Percentiles rank a stretch among this genome's conserved stretches.
Conservation (phyloP, 805 yeast genomes). For the Metschnikowia similis region DNA sequence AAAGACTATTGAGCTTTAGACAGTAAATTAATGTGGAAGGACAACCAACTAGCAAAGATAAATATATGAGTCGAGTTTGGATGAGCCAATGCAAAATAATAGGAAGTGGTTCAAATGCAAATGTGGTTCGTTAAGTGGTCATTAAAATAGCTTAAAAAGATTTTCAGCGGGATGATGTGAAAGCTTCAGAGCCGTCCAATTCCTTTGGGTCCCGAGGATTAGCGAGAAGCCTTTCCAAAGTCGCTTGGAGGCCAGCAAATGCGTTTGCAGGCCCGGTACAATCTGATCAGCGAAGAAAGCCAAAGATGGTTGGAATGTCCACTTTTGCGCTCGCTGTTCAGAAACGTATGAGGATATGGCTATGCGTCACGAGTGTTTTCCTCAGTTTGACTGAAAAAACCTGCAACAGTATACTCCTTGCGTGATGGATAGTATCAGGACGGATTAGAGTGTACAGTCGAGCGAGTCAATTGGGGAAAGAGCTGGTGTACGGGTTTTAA, state of each 20-base stretch:
- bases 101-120: slow-evolving; percentile 3
- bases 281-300: background rate
- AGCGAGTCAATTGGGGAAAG: background rate
- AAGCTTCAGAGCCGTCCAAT: background rate
- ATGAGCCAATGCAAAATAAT: slow-evolving; percentile 1
- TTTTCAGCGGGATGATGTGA: background rate
- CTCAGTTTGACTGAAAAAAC: background rate
- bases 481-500: slow-evolving; percentile 1
- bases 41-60: background rate
- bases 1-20: background rate
- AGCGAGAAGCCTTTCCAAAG: background rate
- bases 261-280: slow-evolving; percentile 1
- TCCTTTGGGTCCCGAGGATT: background rate
- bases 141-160: slow-evolving; percentile 1
- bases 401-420: background rate
- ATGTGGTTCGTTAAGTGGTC: slow-evolving; percentile 3
- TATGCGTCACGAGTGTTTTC: background rate
- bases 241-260: background rate
- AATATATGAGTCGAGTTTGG: background rate
- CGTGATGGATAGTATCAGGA: background rate
- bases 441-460: background rate
- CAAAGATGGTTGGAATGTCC: background rate
- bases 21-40: background rate
- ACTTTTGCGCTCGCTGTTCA: background rate
- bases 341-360: background rate